Evolutionary conservation across 2,329 filamentous ascomycete species (phyloP), one percentile per base, ranked within the genome.

Genomic region (Pyrenophora graminea): DNA sequence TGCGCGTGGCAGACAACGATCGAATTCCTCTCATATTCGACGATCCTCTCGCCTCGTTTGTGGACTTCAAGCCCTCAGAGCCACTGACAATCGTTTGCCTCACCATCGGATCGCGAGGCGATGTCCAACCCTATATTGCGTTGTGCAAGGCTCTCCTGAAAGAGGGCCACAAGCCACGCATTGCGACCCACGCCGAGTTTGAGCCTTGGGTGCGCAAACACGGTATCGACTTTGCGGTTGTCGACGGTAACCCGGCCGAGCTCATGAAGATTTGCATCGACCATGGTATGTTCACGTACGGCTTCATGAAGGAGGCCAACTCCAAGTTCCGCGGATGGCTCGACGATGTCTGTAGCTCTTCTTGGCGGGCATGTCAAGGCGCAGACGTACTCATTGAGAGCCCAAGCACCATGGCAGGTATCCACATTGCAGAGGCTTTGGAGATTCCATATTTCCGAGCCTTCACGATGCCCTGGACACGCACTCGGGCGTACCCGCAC

Each of bases 391-490:
- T 99, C 33, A 96, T 99, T 54, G 94, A 99, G 72, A 96, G 90
- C 39, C 94, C 94, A 0, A 96, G 90, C 50, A 91, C 94, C 12
- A 99, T 99, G 94, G 91, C 89, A 0, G 94, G 94, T 21, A 96
- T 99, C 46, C 94, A 99, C 72, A 96, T 99, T 60, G 94, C 94
- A 1, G 94, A 99, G 75, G 91, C 91, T 19, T 81, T 99, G 2
- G 82, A 85, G 12, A 95, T 99, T 38, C 94, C 94, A 0, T 99
- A 99, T 73, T 97, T 97, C 78, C 86, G 94, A 48, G 93, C 92
- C 0, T 99, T 99, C 70, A 96, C 91, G 15, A 99, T 99, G 94
- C 94, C 94, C 0, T 99, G 94, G 94, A 96, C 94, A 0, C 86
- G 92, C 41, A 99, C 94, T 13, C 83, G 94, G 45, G 91, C 93